Conservation (phyloP, 768 basidiomycete species). For the Kwoniella dendrophila region DNA sequence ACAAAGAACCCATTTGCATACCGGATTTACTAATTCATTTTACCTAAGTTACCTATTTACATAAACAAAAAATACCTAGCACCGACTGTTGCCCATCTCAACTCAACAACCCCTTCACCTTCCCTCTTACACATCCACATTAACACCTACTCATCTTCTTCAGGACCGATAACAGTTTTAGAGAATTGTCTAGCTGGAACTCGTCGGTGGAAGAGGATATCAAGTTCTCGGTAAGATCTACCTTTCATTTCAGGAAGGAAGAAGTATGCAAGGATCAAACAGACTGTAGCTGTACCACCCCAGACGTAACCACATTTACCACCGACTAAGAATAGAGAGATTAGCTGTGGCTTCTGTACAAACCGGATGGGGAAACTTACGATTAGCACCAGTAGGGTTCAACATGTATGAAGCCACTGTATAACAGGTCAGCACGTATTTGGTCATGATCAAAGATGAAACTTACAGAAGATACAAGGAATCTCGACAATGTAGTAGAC, state of each 20-base stretch:
- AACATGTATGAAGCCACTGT: constrained; percentile 45
- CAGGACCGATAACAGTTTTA: constrained; percentile 34
- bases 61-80: neutral
- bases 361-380: constrained; percentile 23
- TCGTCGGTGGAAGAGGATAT: constrained; percentile 51
- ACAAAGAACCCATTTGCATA: too few species aligned
- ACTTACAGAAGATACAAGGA: constrained; percentile 40
- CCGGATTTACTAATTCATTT: neutral
- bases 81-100: neutral
- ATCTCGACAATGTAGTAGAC: constrained; percentile 49
- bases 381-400: constrained; percentile 42
- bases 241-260: constrained; percentile 52
- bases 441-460: neutral
- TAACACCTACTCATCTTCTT: constrained; percentile 37
- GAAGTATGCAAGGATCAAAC: constrained; percentile 42
- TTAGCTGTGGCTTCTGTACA: too few species aligned
- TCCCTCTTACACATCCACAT: neutral
- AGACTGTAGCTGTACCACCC: constrained; percentile 33
- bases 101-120: neutral
- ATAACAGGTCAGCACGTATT: neutral
- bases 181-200: constrained; percentile 46
- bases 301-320: constrained; percentile 48
- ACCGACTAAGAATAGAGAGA: too few species aligned
- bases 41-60: neutral
- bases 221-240: constrained; percentile 52